Base-by-base conservation (phyloP, 495 filamentous ascomycete genomes). In the Corynascus novoguineensis region DNA sequence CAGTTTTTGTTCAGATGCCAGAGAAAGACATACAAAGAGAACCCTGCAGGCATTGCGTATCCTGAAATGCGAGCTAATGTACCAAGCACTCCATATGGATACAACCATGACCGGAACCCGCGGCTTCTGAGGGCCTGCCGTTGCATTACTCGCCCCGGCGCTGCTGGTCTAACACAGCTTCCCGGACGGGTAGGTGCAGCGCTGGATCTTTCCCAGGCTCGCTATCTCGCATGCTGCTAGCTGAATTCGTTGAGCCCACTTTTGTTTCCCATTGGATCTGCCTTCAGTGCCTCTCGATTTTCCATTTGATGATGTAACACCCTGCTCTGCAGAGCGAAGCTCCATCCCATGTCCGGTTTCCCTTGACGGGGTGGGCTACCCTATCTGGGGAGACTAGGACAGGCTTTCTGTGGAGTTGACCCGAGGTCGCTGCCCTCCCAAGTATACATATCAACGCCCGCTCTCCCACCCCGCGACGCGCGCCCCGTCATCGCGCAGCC, bases 131-230 rank as follows among this genome's bases (percentile, higher is more conserved):
- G 52, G 12, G 4, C n/a, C 35, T 37, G 10, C n/a, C 34, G 9
- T 12, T 15, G n/a, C 22, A 21, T 17, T 31, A n/a, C 7, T 19
- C 44, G 29, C 29, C 47, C 47, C 9, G 17, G 28, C 28, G 4
- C 34, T 3, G 47, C 24, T 15, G 5, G n/a, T 22, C 51, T 27
- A 44, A 5, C 6, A 45, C 9, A 15, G 34, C 41, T 61, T 61
- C 54, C 59, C 41, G 59, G 59, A 61, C 40, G 47, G 59, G 59
- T 61, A 61, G 59, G 53, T 61, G 41, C 45, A 40, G 51, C 25
- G 27, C 42, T 29, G 10, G 22, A 4, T 11, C 19, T 21, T 31
- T 3, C 49, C 19, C 6, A 17, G 12, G 19, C 22, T 14, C 12
- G 29, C n/a, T n/a, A 57, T 57, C 46, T 34, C 38, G 27, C 46